Evolutionary conservation across 2,329 filamentous ascomycete genomes (phyloP), one percentile per base, ranked within the genome.

Genomic region (Colletotrichum graminicola): DNA sequence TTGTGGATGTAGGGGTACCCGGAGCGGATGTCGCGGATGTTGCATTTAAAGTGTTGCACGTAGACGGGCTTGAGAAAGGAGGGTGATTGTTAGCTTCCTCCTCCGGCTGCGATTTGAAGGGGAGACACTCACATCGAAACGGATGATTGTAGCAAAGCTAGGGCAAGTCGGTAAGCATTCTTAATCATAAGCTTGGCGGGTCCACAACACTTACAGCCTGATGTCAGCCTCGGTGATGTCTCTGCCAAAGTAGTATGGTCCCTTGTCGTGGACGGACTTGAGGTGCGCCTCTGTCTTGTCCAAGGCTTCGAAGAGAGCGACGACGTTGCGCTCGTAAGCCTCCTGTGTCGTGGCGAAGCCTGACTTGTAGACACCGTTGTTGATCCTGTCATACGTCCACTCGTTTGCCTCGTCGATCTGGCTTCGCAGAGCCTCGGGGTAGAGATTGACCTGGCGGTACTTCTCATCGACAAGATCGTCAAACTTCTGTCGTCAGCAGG

Each of bases 41-140:
- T 97, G 84, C 92, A 95, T 82, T 93, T 93, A 86, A 95, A 95
- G 82, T 95, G 92, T 83, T 96, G 94, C 64, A 97, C 92, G 78
- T 97, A 97, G 76, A 94, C 92, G 39, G 87, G 85, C 81, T 86
- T 62, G 21, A 23, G 14, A 2, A 12, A 12, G 1, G 16, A 3
- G 21, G 2, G 39, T 67, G 10, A 11, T 70, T 34, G 73, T 68
- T 43, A 68, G 62, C 5, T 5, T 54, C 7, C 14, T 60, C 26
- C 3, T 47, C 39, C 16, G 18, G 36, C 12, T 60, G 57, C 29
- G 26, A 16, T 18, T 29, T 5, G 34, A 23, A 18, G 8, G n/a
- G 7, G n/a, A 10, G 18, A 16, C 16, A 77, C 81, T 79, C 73
- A 82, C 81, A 75, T 95, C 93, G 79, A 94, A 94, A 43, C 92